Evolutionary conservation across 1,139 yeast genomes (phyloP), one percentile per base, ranked within the genome.

Genomic region (Saccharomyces hybrid): DNA sequence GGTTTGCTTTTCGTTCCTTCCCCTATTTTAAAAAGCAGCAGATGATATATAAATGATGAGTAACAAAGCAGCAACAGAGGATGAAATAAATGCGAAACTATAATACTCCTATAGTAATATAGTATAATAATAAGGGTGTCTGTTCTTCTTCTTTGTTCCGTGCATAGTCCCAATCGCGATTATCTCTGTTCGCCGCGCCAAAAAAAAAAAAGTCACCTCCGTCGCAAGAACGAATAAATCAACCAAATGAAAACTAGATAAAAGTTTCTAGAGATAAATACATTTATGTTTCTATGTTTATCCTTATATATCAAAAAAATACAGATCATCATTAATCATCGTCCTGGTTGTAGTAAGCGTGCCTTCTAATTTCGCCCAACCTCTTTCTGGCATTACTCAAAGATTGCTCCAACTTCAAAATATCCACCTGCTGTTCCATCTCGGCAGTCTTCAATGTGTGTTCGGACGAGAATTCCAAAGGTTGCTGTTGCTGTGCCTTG

Each of bases 351-450:
- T 56, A 59, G 48, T 60, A 60, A 12, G 61, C 61, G 41, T 76
- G 84, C 71, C 86, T 87, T 71, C 97, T 78, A 60, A 89, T 89
- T 63, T 88, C 96, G 34, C 95, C 95, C 59, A 89, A 75, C 65
- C 88, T 80, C 72, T 86, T 88, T 69, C 97, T 79, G 0, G 97
- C 95, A 38, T 50, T 52, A 26, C 21, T 51, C 32, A 60, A 51
- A 12, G 59, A 51, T 63, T 88, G 88, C 66, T 89, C 97, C 58
- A 89, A 75, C 70, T 88, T 87, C 70, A 89, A 77, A 50, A 89
- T 90, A 69, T 88, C 91, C 12, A 90, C 96, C 69, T 89, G 97
- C 71, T 89, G 97, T 66, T 89, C 96, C 96, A 89, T 88, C 67
- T 91, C 95, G 29, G 83, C 79, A 0, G 95, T 87, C 71, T 87